Evolutionary conservation across 768 basidiomycete species (phyloP).

Genomic region (Podaxis pistillaris): DNA sequence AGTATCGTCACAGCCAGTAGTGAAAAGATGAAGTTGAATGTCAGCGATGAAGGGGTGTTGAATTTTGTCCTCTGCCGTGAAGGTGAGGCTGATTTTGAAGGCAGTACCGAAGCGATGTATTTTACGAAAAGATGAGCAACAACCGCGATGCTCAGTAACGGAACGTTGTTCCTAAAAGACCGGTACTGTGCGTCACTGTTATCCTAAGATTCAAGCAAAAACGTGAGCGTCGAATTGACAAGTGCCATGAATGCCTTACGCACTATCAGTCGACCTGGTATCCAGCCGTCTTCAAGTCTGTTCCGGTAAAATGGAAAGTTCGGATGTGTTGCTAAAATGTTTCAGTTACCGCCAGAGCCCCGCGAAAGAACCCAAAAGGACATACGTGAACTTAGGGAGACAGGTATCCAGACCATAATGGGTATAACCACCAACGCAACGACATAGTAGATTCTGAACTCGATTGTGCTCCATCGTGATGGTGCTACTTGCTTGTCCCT

Average conservation of each 20-base stretch:
- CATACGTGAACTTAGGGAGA: slow-evolving; percentile 73
- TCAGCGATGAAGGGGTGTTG: slow-evolving; percentile 39
- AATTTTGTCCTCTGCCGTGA: slow-evolving; percentile 15
- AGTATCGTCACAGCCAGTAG: slow-evolving; percentile 63
- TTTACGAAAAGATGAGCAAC: slow-evolving; percentile 57
- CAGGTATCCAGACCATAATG: slow-evolving; percentile 74
- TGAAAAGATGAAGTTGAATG: slow-evolving; percentile 60
- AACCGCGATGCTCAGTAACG: slow-evolving; percentile 50
- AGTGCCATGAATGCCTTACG: slow-evolving; percentile 28
- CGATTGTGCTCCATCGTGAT: slow-evolving; percentile 74
- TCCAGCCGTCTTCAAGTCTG: slow-evolving; percentile 73
- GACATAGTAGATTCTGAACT: slow-evolving; percentile 77
- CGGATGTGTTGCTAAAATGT: slow-evolving; percentile 58
- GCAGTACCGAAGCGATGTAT: slow-evolving; percentile 40
- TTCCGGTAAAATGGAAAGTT: slow-evolving; percentile 66
- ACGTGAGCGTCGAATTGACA: background rate
- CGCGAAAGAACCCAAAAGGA: slow-evolving; percentile 18
- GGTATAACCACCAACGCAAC: slow-evolving; percentile 62
- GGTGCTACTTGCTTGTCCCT: slow-evolving; percentile 28
- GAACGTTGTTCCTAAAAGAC: slow-evolving; percentile 79
- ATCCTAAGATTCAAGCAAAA: slow-evolving; percentile 52
- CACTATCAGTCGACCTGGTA: slow-evolving; percentile 77
- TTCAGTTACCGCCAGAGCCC: slow-evolving; percentile 8
- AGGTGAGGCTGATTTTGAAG: slow-evolving; percentile 15
- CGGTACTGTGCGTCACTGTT: slow-evolving; percentile 91